phyloP scores from a whole-genome alignment of 2,329 filamentous ascomycete genomes.

The Periglandula ipomoeae region DNA sequence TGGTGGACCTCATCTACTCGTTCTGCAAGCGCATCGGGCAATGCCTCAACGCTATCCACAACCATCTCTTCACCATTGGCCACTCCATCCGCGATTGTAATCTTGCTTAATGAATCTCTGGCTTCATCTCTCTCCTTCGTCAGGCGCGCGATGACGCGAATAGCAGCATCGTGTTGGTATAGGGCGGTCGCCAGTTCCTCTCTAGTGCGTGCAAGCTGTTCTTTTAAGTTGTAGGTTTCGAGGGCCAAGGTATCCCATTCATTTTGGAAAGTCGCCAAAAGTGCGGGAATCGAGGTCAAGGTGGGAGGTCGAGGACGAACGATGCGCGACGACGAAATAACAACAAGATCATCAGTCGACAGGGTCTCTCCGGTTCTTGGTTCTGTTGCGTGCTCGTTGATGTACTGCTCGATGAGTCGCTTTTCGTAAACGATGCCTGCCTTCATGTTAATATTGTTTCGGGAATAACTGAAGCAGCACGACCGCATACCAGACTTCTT shows the following conservation, averaged over 20 bases:
- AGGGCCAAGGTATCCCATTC: conserved; percentile 94
- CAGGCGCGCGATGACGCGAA: conserved; percentile 84
- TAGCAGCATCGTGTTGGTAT: conserved; percentile 96
- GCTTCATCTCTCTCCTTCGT: conserved; percentile 91
- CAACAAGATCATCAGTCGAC: conserved; percentile 73
- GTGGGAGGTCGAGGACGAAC: conserved; percentile 86
- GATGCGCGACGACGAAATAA: conserved; percentile 73
- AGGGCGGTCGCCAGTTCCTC: conserved; percentile 90
- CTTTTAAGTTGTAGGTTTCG: conserved; percentile 83
- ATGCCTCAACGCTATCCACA: conserved; percentile 63
- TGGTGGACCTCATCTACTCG: conserved; percentile 75
- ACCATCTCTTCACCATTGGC: conserved; percentile 80
- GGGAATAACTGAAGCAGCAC: not conserved
- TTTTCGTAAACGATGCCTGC: conserved; percentile 87
- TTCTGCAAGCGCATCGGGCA: conserved; percentile 62
- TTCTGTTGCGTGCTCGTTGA: conserved; percentile 86
- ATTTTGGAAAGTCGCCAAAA: conserved; percentile 91
- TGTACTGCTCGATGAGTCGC: conserved; percentile 88
- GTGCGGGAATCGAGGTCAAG: conserved; percentile 89
- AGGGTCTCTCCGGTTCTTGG: conserved; percentile 83
- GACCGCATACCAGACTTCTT: conserved; percentile 72
- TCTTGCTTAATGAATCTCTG: conserved; percentile 74
- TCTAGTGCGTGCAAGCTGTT: conserved; percentile 80
- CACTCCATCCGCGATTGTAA: conserved; percentile 57
- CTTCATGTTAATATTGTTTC: not conserved